Percentiles rank a stretch among this genome's conserved stretches.
These are phyloP conservation scores for Boletus sensibilis DNA, from an alignment of 768 basidiomycete genomes.

Conservation along the genomic window DNA sequence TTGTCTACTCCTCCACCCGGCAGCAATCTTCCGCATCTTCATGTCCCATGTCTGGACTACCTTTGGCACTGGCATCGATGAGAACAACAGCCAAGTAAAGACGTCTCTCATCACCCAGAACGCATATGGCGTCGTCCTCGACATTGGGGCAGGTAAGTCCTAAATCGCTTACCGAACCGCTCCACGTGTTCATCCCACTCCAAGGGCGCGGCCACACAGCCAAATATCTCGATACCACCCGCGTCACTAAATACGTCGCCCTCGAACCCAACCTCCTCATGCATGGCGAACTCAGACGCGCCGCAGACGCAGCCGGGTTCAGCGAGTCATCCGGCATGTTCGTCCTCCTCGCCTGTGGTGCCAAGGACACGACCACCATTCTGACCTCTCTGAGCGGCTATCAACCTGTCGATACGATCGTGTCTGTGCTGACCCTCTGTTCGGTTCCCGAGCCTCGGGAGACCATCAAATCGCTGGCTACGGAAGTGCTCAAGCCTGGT, in stretches of 20 bases:
- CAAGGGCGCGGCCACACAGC: constrained; percentile 64
- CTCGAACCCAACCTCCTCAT: constrained; percentile 68
- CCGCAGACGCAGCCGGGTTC: constrained; percentile 52
- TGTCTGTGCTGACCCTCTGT: constrained; percentile 67
- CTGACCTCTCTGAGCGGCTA: constrained; percentile 39
- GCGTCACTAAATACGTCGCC: constrained; percentile 65
- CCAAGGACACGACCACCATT: constrained; percentile 55
- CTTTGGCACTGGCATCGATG: constrained; percentile 51
- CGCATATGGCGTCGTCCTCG: constrained; percentile 61
- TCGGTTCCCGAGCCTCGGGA: constrained; percentile 55
- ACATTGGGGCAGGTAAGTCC: constrained; percentile 61
- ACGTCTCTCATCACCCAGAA: constrained; percentile 48
- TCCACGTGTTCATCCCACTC: not conserved
- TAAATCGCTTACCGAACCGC: not conserved
- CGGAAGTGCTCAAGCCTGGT: constrained; percentile 57
- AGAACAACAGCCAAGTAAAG: constrained; percentile 41
- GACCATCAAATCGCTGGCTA: constrained; percentile 46
- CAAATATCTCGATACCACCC: constrained; percentile 53
- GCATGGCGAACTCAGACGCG: constrained; percentile 53
- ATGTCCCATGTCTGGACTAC: constrained; percentile 57
- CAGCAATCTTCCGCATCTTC: constrained; percentile 49
- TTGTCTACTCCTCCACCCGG: constrained; percentile 44
- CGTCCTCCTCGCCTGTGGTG: constrained; percentile 60
- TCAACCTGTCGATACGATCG: constrained; percentile 54
- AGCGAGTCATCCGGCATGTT: constrained; percentile 51